These are phyloP conservation scores for Colletotrichum eleusines DNA, from an alignment of 2,329 filamentous ascomycete species.

Conservation along the genomic window DNA sequence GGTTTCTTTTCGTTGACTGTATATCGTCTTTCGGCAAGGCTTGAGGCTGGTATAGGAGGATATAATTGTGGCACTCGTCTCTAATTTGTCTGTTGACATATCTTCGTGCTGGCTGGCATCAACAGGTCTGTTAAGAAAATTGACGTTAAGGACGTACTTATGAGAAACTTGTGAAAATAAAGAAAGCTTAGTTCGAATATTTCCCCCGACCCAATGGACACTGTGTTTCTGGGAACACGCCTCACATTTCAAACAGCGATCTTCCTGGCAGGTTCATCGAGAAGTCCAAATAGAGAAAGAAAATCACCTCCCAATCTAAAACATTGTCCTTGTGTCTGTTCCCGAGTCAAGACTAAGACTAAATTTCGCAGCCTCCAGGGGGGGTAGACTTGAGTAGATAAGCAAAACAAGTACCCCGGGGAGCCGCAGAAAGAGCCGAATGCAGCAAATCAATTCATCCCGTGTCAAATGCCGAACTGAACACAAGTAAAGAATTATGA, in stretches of 20 bases:
- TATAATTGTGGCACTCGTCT: neutral
- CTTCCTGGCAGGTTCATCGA: neutral
- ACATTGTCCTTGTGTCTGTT: neutral
- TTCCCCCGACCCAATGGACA: neutral
- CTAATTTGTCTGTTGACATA: too few relatives aligned
- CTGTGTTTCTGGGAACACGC: neutral
- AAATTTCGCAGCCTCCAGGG: neutral
- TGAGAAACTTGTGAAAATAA: neutral
- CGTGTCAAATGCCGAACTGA: neutral
- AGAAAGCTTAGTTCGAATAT: neutral
- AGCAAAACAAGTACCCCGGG: accelerated
- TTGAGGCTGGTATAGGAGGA: neutral
- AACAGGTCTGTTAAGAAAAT: too few relatives aligned
- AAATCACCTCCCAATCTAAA: neutral
- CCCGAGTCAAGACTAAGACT: neutral
- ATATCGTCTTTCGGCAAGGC: neutral
- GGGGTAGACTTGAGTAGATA: too few relatives aligned
- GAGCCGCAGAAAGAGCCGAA: too few relatives aligned
- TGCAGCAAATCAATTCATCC: neutral
- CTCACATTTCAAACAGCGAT: neutral
- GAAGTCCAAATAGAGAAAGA: too few relatives aligned
- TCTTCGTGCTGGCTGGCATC: too few relatives aligned
- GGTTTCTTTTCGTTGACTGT: neutral
- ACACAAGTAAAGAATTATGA: neutral
- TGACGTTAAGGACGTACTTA: neutral